Evolutionary conservation across 768 basidiomycete species (phyloP), one percentile per base, ranked within the genome.

Genomic region (Sporobolomyces roseus): DNA sequence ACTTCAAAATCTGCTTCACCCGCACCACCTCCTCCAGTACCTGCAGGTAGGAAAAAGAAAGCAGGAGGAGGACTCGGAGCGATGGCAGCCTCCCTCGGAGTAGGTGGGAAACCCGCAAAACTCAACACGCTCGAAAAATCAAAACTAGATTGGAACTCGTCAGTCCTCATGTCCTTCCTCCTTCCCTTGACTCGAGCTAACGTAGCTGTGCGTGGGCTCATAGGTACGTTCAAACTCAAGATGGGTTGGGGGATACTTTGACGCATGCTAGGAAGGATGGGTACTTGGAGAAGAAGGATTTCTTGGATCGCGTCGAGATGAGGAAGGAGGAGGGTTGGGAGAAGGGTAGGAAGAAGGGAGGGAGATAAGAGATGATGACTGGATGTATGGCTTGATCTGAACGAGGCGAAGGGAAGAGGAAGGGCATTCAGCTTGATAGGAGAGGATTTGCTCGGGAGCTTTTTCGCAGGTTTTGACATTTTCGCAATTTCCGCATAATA

Each of bases 111-210:
- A 75, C 81, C 85, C 2, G 89, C 88, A 77, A 91, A 88, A 78
- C 81, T 93, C 12, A 86, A 88, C 29, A 91, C 89, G 30, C 81
- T 93, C 19, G 89, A 91, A 70, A 92, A 91, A 77, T 90, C 88
- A 0, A 85, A 87, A 17, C 85, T 93, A 84, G 91, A 93, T 76
- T 93, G 91, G 91, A 82, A 83, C 33, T 56, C 62, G 69, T 71
- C n/a, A 38, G 70, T 56, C 35, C 30, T 29, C 45, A 13, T 23
- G 38, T 33, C 45, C 43, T 35, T 25, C 29, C 30, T n/a, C 56
- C 19, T 9, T 23, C 33, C n/a, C 25, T 30, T 25, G 32, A 41
- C 38, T 41, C 10, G 17, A 9, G 10, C 10, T 41, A 41, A 41
- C 36, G 17, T 29, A 23, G 35, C 45, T 52, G 27, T 13, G 12